A percentile compares a stretch with the other conserved stretches of the same genome.
phyloP scores from a whole-genome alignment of 2,329 filamentous ascomycete species.

The Ascochyta lentis region DNA sequence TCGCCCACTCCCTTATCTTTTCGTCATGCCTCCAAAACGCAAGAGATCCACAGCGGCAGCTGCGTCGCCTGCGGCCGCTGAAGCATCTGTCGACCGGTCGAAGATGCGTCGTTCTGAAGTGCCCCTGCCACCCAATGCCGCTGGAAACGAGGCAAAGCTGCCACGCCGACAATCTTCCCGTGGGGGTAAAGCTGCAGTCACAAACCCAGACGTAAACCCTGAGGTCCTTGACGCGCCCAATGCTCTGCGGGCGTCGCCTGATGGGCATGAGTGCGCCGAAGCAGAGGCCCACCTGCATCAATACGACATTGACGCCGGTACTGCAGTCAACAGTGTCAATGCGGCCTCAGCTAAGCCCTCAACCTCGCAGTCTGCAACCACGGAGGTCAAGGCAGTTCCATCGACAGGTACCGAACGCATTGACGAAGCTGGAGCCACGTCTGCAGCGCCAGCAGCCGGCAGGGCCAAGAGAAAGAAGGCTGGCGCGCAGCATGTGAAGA shows the following conservation, averaged over 20 bases:
- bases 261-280: conserved; percentile 40
- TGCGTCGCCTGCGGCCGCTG: conserved; percentile 21
- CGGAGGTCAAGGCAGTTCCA: conserved; percentile 21
- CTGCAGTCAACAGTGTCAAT: conserved; percentile 21
- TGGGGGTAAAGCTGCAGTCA: conserved; percentile 27
- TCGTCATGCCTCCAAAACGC: conserved; percentile 40
- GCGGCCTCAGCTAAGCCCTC: conserved; percentile 22
- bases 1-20: conserved; percentile 12
- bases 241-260: conserved; percentile 54
- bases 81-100: conserved; percentile 17
- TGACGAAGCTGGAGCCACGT: conserved; percentile 13
- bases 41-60: conserved; percentile 36
- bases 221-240: conserved; percentile 53
- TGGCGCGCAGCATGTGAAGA: conserved; percentile 35
- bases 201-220: conserved; percentile 46
- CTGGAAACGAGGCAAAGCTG: conserved; percentile 22
- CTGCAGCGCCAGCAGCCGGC: conserved; percentile 21
- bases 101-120: conserved; percentile 33
- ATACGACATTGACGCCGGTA: conserved; percentile 16
- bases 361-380: conserved; percentile 18
- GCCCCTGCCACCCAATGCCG: conserved; percentile 30
- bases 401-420: conserved; percentile 22
- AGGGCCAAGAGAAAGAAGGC: conserved; percentile 37
- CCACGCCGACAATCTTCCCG: conserved; percentile 38
- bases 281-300: conserved; percentile 18